Conservation (phyloP, 83 land plant genomes). For the Thuja plicata region DNA sequence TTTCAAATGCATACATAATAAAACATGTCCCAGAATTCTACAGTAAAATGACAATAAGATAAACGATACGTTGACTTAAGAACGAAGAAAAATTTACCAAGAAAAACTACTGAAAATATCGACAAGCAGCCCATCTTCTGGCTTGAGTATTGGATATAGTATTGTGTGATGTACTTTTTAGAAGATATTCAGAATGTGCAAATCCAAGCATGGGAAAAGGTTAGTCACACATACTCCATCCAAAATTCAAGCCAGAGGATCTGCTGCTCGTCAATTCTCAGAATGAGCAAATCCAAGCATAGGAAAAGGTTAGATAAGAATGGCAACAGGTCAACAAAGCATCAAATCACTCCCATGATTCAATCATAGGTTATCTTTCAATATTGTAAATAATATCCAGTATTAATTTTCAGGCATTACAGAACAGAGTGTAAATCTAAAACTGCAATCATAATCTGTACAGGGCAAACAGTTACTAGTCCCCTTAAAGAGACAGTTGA, state of each 20-base stretch:
- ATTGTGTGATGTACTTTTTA: not conserved
- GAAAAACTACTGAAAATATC: not conserved
- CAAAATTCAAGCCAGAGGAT: not conserved
- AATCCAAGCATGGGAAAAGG: constrained; percentile 3
- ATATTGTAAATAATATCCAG: not conserved
- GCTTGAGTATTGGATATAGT: not conserved
- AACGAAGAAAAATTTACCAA: not conserved
- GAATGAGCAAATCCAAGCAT: constrained; percentile 12
- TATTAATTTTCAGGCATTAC: not conserved
- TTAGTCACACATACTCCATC: not conserved
- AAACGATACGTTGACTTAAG: not conserved
- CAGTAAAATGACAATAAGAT: not conserved
- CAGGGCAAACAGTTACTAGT: not conserved
- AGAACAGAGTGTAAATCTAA: not conserved
- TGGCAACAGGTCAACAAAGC: not conserved
- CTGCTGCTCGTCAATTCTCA: not conserved
- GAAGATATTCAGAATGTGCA: not conserved
- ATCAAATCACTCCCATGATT: constrained; percentile 3
- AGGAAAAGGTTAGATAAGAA: not conserved
- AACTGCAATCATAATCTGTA: not conserved
- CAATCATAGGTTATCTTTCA: not conserved
- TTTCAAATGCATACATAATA: not conserved
- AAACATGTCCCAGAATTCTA: not conserved
- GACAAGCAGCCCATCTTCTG: no score
- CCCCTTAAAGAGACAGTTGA: not conserved